A percentile compares a stretch with the other conserved stretches of the same genome.
Evolutionary conservation across 306 rosid species (phyloP).

Genomic region (Lupinus albus): DNA sequence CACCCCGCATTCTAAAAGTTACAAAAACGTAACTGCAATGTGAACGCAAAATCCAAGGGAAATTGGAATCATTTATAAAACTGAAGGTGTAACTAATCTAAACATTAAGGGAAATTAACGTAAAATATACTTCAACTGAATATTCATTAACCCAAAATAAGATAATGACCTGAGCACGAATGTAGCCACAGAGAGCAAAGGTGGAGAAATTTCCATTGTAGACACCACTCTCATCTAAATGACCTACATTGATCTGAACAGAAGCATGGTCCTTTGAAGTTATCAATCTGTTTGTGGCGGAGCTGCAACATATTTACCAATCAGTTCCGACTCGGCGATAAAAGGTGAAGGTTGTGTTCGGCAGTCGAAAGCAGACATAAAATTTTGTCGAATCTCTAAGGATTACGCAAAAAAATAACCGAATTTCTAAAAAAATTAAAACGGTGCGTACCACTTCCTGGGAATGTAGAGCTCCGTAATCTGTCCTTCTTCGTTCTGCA

Average conservation of each 20-base stretch:
- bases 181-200: constrained; percentile 72
- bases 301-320: constrained; percentile 42
- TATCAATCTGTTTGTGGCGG: constrained; percentile 80
- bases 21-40: too few relatives aligned
- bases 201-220: constrained; percentile 73
- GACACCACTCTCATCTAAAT: constrained; percentile 70
- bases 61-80: too few relatives aligned
- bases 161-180: constrained; percentile 74
- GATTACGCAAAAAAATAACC: too few relatives aligned
- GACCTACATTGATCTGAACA: constrained; percentile 76
- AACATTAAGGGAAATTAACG: too few relatives aligned
- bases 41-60: too few relatives aligned
- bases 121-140: neutral
- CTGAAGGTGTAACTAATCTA: too few relatives aligned
- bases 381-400: too few relatives aligned
- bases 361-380: too few relatives aligned
- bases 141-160: neutral
- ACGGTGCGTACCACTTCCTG: constrained; percentile 48
- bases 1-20: too few relatives aligned
- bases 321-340: neutral
- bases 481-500: constrained; percentile 59
- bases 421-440: neutral
- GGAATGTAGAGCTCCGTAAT: constrained; percentile 58
- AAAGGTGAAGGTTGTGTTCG: too few relatives aligned
- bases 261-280: constrained; percentile 83